Conservation (phyloP, 345 rosid species). For the Melaleuca quinquenervia region DNA sequence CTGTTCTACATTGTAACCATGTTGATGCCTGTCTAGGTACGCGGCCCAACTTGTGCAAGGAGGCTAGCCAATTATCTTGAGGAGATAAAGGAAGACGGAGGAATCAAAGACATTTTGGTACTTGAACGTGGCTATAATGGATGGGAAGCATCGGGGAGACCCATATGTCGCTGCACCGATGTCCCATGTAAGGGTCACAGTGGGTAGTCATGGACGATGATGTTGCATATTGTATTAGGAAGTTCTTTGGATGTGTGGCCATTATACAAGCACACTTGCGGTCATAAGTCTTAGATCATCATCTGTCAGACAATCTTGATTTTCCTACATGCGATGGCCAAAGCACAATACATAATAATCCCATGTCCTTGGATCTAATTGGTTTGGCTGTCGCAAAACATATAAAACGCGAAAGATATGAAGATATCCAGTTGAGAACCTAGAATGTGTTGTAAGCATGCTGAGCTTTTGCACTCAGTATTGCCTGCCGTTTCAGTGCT, state of each 20-base stretch:
- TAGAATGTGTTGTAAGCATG: background rate
- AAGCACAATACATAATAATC: background rate
- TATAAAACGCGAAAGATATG: background rate
- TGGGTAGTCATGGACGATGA: background rate
- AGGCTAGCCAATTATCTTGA: conserved; percentile 57
- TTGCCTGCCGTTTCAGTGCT: background rate
- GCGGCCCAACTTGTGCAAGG: conserved; percentile 85
- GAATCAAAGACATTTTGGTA: conserved; percentile 56
- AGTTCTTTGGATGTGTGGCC: background rate
- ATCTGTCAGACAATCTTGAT: background rate
- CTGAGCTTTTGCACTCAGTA: background rate
- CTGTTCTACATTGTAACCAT: background rate
- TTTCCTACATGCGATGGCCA: background rate
- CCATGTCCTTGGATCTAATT: background rate
- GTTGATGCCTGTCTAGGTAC: conserved; percentile 37
- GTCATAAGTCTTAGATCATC: background rate
- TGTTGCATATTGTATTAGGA: background rate
- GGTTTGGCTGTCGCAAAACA: background rate
- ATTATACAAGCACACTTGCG: background rate
- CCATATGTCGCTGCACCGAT: conserved; percentile 67
- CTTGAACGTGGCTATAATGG: conserved; percentile 84
- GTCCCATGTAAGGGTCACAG: conserved; percentile 50
- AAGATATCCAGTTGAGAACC: background rate
- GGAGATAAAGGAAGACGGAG: conserved; percentile 56
- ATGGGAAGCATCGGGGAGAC: conserved; percentile 85